phyloP scores from a whole-genome alignment of 2,329 filamentous ascomycete genomes.

The Fusarium torreyae region DNA sequence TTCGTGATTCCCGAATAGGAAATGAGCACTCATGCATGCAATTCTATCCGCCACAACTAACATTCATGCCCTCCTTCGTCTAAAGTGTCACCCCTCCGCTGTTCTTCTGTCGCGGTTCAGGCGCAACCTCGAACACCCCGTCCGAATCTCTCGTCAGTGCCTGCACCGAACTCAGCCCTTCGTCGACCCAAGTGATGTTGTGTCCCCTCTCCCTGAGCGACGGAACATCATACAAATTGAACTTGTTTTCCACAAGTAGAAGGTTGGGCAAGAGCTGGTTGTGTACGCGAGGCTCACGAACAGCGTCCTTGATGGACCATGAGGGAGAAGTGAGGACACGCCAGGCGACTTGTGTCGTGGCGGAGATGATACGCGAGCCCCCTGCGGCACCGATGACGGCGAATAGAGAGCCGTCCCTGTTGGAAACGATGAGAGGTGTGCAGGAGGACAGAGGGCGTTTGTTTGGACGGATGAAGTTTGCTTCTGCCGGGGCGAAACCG shows the following conservation, averaged over 20 bases:
- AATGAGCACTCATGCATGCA: background rate
- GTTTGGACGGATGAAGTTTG: constrained; percentile 84
- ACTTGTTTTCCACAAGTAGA: constrained; percentile 77
- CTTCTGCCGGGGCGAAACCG: constrained; percentile 83
- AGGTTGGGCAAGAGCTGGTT: constrained; percentile 85
- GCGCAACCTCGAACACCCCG: constrained; percentile 82
- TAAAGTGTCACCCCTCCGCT: constrained; percentile 73
- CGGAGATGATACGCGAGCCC: constrained; percentile 86
- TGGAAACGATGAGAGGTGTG: constrained; percentile 81
- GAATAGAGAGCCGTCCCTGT: constrained; percentile 74
- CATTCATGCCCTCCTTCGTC: constrained; percentile 7
- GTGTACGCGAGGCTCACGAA: constrained; percentile 79
- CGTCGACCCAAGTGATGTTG: constrained; percentile 77
- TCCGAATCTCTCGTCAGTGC: constrained; percentile 67
- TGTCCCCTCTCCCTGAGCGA: constrained; percentile 76
- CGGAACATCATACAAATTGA: constrained; percentile 74
- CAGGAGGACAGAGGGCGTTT: constrained; percentile 91
- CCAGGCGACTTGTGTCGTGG: constrained; percentile 81
- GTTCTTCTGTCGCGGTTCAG: constrained; percentile 81
- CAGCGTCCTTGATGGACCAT: constrained; percentile 72
- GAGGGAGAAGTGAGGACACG: constrained; percentile 75
- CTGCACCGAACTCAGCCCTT: constrained; percentile 79
- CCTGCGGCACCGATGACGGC: constrained; percentile 83
- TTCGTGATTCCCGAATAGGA: background rate
- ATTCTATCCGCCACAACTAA: background rate